These are phyloP conservation scores for Diaporthe australafricana DNA, from an alignment of 2,329 filamentous ascomycete species.

Conservation along the genomic window DNA sequence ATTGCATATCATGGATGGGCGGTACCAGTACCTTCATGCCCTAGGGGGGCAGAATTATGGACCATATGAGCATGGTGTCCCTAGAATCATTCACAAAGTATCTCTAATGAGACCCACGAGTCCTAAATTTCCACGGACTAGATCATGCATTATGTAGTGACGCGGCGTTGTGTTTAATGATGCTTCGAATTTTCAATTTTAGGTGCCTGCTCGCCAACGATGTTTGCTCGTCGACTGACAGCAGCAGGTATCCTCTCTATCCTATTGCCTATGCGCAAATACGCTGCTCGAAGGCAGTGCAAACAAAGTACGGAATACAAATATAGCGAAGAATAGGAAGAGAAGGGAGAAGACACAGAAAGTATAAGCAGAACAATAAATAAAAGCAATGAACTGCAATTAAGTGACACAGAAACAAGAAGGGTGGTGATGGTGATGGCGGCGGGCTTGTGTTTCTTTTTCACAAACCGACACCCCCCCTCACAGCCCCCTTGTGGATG, in stretches of 20 bases:
- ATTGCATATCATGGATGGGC: constrained; percentile 29
- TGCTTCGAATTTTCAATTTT: neutral
- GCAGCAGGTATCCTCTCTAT: constrained; percentile 6
- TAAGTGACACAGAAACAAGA: constrained; percentile 1
- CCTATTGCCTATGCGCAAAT: constrained; percentile 5
- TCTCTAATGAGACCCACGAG: neutral
- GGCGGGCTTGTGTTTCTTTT: neutral
- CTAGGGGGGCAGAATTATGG: neutral
- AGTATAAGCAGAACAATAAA: neutral
- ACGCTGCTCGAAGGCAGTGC: constrained; percentile 10
- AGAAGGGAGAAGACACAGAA: neutral
- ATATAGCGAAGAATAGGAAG: neutral
- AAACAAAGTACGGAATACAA: neutral
- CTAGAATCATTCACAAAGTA: constrained; percentile 1
- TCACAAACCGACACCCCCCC: neutral
- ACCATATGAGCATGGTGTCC: constrained; percentile 6
- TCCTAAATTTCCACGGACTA: neutral
- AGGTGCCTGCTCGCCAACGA: constrained; percentile 10
- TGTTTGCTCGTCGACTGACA: neutral
- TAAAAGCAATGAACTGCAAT: constrained; percentile 6
- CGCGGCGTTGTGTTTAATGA: neutral
- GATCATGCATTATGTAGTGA: neutral
- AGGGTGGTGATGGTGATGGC: neutral
- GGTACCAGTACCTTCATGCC: neutral
- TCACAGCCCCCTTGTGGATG: neutral